Conservation (phyloP, 2,329 filamentous ascomycete species). For the Diaporthe vaccinii region DNA sequence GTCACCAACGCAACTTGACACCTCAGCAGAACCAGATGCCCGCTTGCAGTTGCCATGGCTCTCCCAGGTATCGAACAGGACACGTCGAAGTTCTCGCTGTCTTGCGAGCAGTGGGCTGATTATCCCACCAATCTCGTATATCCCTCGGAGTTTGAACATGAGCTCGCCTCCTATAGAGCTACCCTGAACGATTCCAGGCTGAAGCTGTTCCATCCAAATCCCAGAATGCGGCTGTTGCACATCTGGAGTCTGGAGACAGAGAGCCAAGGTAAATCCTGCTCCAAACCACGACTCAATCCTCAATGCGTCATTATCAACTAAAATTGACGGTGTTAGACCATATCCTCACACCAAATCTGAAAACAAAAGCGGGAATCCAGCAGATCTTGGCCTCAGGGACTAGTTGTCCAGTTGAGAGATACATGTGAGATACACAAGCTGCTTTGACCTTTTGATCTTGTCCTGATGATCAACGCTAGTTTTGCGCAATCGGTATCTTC, state of each 20-base stretch:
- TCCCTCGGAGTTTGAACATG: background rate
- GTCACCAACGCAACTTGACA: background rate
- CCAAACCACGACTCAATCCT: background rate
- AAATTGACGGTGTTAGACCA: background rate
- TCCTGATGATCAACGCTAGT: background rate
- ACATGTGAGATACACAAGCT: background rate
- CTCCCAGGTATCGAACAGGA: background rate
- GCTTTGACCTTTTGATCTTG: background rate
- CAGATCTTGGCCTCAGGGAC: too few relatives aligned
- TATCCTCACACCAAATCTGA: background rate
- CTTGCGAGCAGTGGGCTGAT: background rate
- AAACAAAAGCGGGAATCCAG: background rate
- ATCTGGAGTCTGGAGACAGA: background rate
- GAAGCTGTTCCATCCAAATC: background rate
- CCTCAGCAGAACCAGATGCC: background rate
- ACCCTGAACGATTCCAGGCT: background rate
- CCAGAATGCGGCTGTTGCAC: background rate
- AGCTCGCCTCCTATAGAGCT: background rate
- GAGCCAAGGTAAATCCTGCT: background rate
- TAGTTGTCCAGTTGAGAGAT: background rate
- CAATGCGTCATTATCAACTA: too few relatives aligned
- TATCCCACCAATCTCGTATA: background rate
- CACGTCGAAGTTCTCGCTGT: background rate
- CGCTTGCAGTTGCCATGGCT: background rate
- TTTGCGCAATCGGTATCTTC: slow-evolving; percentile 42